Percentiles rank a stretch among this genome's conserved stretches.
Evolutionary conservation across 305 asterid genomes (phyloP).

Genomic region (Fraxinus sp.): DNA sequence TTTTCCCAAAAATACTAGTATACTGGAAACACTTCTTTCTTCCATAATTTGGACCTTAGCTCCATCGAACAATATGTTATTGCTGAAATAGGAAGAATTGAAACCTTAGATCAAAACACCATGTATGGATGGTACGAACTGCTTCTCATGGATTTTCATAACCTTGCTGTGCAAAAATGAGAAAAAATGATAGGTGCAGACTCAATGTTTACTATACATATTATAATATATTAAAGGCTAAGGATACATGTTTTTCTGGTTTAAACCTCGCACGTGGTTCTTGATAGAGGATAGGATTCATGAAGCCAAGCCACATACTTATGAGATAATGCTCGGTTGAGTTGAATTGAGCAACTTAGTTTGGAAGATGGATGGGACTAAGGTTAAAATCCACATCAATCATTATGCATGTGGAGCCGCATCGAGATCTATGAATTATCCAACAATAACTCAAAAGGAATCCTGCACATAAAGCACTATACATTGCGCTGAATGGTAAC

Average conservation of each 20-base stretch:
- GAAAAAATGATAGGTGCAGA: too few species aligned
- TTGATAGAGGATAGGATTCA: neutral
- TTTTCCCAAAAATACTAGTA: conserved; percentile 14
- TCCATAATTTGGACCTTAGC: too few species aligned
- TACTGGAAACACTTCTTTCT: too few species aligned
- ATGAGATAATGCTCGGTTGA: neutral
- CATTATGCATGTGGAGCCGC: neutral
- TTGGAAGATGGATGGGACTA: conserved; percentile 20
- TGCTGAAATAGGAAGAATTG: too few species aligned
- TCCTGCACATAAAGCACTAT: neutral
- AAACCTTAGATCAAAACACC: too few species aligned
- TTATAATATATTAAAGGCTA: neutral
- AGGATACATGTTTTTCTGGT: neutral
- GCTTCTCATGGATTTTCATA: too few species aligned
- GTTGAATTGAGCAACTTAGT: neutral
- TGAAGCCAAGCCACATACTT: neutral
- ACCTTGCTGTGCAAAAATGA: too few species aligned
- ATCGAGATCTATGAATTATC: neutral
- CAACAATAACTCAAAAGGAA: neutral
- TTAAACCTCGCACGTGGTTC: neutral
- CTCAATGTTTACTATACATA: neutral
- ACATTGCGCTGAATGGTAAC: neutral
- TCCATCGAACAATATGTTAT: too few species aligned
- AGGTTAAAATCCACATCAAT: conserved; percentile 18
- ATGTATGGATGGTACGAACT: too few species aligned